Evolutionary conservation across 176 grass and related monocot species (phyloP).

Genomic region (Secale cereale): DNA sequence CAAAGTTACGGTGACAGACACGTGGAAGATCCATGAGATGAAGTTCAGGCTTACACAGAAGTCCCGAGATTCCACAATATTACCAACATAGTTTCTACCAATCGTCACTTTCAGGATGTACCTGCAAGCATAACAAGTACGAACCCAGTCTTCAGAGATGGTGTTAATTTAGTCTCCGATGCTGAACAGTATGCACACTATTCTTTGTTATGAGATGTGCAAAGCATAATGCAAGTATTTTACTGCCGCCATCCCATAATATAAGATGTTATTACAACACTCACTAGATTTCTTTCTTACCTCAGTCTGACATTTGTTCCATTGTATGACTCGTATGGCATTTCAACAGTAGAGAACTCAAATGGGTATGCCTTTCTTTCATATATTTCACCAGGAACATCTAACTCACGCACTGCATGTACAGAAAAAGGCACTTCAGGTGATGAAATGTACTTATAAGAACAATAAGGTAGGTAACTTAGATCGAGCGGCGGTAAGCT

Average conservation of each 20-base stretch:
- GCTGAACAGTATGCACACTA: background rate
- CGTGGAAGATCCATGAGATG: conserved; percentile 8
- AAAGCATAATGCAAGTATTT: background rate
- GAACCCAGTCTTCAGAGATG: conserved; percentile 1
- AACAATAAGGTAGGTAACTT: background rate
- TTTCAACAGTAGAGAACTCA: conserved; percentile 93
- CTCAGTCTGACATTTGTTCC: conserved; percentile 92
- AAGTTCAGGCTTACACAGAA: conserved; percentile 68
- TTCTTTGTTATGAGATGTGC: background rate
- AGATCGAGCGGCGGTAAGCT: background rate
- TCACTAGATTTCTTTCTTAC: conserved; percentile 26
- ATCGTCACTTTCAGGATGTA: conserved; percentile 89
- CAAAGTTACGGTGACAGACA: background rate
- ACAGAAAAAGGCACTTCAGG: background rate
- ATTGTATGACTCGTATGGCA: conserved; percentile 93
- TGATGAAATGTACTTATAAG: background rate
- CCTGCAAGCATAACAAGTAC: conserved; percentile 44
- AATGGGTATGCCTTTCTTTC: conserved; percentile 90
- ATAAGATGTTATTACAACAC: too few relatives aligned
- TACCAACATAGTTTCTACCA: conserved; percentile 80
- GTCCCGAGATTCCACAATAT: conserved; percentile 70
- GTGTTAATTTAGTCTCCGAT: conserved; percentile 2
- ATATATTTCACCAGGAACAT: conserved; percentile 89
- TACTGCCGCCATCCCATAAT: too few relatives aligned
- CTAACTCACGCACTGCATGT: conserved; percentile 75